Evolutionary conservation across 768 basidiomycete genomes (phyloP).

Genomic region (Gymnopilus dilepis): DNA sequence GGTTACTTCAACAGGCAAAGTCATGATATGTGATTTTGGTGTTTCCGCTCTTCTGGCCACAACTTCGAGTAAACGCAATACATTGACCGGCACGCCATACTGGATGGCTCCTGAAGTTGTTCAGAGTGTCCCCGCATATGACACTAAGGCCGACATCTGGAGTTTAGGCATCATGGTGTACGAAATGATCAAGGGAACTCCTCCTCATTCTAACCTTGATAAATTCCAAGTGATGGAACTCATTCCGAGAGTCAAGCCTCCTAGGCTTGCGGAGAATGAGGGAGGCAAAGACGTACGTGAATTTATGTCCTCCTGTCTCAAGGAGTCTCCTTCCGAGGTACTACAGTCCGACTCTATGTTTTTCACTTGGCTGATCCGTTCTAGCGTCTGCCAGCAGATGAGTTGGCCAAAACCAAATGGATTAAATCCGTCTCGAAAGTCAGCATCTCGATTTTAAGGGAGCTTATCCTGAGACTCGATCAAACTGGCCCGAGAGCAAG

Average conservation of each 20-base stretch:
- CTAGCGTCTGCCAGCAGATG: slow-evolving; percentile 89
- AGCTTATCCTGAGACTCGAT: slow-evolving; percentile 81
- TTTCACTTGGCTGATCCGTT: slow-evolving; percentile 11
- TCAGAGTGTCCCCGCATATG: slow-evolving; percentile 86
- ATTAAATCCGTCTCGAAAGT: slow-evolving; percentile 78
- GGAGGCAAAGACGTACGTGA: slow-evolving; percentile 88
- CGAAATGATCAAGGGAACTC: slow-evolving; percentile 96
- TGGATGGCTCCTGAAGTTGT: slow-evolving; percentile 99
- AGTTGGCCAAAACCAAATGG: slow-evolving; percentile 88
- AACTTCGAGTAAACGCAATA: slow-evolving; percentile 89
- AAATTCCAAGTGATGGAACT: slow-evolving; percentile 87
- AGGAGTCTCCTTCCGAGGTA: slow-evolving; percentile 82
- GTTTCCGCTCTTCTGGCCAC: slow-evolving; percentile 92
- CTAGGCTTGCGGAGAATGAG: slow-evolving; percentile 75
- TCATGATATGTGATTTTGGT: slow-evolving; percentile 98
- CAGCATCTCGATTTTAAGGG: slow-evolving; percentile 71
- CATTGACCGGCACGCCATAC: slow-evolving; percentile 95
- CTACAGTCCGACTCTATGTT: not conserved
- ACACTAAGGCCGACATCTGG: slow-evolving; percentile 99
- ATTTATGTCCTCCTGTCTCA: slow-evolving; percentile 83
- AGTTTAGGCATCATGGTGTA: slow-evolving; percentile 95
- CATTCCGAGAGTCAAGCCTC: slow-evolving; percentile 85
- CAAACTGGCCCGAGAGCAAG: slow-evolving; percentile 79
- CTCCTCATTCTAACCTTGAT: slow-evolving; percentile 89
- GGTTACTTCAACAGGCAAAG: slow-evolving; percentile 84